Conservation (phyloP, 768 basidiomycete genomes). For the Vararia minispora region DNA sequence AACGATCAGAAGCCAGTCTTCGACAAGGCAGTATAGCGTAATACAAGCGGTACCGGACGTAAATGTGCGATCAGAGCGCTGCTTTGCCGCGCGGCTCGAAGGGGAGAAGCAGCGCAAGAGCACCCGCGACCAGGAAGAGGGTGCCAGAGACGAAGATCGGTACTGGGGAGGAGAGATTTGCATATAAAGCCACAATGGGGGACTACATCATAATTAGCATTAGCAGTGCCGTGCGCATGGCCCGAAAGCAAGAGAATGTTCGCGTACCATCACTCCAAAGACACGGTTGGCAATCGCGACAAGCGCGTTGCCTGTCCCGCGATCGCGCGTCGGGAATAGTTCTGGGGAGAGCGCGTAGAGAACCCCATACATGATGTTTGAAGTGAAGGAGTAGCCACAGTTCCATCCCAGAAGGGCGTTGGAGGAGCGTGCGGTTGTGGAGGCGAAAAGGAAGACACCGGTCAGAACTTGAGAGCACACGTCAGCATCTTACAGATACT, state of each 20-base stretch:
- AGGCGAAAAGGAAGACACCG: slow-evolving; percentile 45
- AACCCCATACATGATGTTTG: slow-evolving; percentile 45
- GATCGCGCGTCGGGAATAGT: slow-evolving; percentile 40
- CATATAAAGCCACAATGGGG: slow-evolving; percentile 38
- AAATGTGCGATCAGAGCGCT: slow-evolving; percentile 34
- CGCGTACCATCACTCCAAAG: slow-evolving; percentile 45
- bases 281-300: slow-evolving; percentile 41
- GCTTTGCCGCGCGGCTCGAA: slow-evolving; percentile 49
- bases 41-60: too few species aligned
- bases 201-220: slow-evolving; percentile 25
- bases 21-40: too few species aligned
- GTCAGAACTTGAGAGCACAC: slow-evolving; percentile 34
- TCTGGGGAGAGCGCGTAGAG: slow-evolving; percentile 34
- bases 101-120: slow-evolving; percentile 39
- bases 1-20: too few species aligned
- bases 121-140: slow-evolving; percentile 38
- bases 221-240: too few species aligned
- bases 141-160: slow-evolving; percentile 47
- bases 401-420: slow-evolving; percentile 46
- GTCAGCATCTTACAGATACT: slow-evolving; percentile 3
- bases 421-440: slow-evolving; percentile 43
- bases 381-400: slow-evolving; percentile 45
- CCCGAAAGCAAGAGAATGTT: background rate
- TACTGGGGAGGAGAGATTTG: slow-evolving; percentile 33
- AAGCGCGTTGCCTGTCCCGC: slow-evolving; percentile 47